Evolutionary conservation across 768 basidiomycete genomes (phyloP).

Genomic region (Chalciporus chontae): DNA sequence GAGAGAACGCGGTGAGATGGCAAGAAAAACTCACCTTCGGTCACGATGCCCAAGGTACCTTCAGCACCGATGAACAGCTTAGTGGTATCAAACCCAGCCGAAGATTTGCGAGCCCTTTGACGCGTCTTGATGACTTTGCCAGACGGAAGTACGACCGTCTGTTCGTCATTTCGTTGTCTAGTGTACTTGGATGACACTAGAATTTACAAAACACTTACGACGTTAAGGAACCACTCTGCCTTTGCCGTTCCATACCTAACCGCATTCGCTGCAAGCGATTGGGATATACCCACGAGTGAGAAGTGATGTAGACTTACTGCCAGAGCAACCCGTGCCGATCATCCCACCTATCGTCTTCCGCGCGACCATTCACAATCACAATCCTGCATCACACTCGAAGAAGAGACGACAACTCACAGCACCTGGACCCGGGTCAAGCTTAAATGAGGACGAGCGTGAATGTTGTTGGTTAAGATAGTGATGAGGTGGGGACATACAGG

Average conservation of each 20-base stretch:
- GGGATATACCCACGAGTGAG: neutral
- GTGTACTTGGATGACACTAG: neutral
- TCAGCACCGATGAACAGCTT: slow-evolving; percentile 90
- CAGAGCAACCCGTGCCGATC: slow-evolving; percentile 84
- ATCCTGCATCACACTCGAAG: slow-evolving; percentile 1
- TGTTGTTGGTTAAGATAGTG: neutral
- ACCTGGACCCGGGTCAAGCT: slow-evolving; percentile 73
- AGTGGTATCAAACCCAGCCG: slow-evolving; percentile 83
- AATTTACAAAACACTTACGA: slow-evolving; percentile 42
- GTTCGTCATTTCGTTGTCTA: neutral
- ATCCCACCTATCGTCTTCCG: slow-evolving; percentile 79
- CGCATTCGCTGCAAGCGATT: slow-evolving; percentile 54
- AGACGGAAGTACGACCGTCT: slow-evolving; percentile 83
- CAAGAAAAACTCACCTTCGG: slow-evolving; percentile 51
- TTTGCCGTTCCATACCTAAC: slow-evolving; percentile 86
- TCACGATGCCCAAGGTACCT: slow-evolving; percentile 87
- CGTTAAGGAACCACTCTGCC: slow-evolving; percentile 83
- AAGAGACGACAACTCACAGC: slow-evolving; percentile 41
- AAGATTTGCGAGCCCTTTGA: slow-evolving; percentile 72
- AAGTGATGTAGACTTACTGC: slow-evolving; percentile 50
- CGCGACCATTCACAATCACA: slow-evolving; percentile 9
- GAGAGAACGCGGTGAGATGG: neutral
- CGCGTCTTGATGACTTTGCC: slow-evolving; percentile 89
- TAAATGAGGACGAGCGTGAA: neutral
- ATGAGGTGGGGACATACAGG: slow-evolving; percentile 49